Percentiles rank a stretch among this genome's conserved stretches.
phyloP scores from a whole-genome alignment of 768 basidiomycete genomes.

The Auricularia sp. region DNA sequence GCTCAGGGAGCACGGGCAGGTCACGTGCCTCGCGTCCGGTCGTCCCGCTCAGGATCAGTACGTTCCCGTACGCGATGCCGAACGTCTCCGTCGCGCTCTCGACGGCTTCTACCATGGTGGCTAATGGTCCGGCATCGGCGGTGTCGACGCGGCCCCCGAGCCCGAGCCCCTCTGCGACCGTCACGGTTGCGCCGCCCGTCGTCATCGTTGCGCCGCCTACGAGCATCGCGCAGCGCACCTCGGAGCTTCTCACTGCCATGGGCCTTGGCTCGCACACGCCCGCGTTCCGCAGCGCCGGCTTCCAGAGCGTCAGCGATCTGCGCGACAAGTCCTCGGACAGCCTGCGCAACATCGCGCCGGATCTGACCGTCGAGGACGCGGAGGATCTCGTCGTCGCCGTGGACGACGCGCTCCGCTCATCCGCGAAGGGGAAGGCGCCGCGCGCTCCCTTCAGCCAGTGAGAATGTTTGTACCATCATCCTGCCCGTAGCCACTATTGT shows the following conservation, averaged over 20 bases:
- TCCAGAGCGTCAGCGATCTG: neutral
- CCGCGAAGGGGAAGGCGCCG: neutral
- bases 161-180: neutral
- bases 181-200: neutral
- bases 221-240: neutral
- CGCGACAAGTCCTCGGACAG: neutral
- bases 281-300: neutral
- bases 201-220: neutral
- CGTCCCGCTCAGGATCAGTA: neutral
- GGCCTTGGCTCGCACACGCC: neutral
- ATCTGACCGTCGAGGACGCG: neutral
- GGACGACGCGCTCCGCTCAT: neutral
- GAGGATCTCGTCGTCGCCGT: neutral
- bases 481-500: neutral
- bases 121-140: neutral
- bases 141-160: neutral
- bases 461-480: neutral
- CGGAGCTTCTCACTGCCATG: neutral
- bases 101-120: neutral
- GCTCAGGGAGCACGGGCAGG: neutral
- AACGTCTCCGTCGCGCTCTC: neutral
- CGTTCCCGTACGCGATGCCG: slow-evolving; percentile 1
- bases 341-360: neutral
- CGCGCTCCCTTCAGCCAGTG: neutral
- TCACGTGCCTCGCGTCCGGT: neutral